Base-by-base conservation (phyloP, 768 basidiomycete genomes). In the Coprinopsis strossmayeri region DNA sequence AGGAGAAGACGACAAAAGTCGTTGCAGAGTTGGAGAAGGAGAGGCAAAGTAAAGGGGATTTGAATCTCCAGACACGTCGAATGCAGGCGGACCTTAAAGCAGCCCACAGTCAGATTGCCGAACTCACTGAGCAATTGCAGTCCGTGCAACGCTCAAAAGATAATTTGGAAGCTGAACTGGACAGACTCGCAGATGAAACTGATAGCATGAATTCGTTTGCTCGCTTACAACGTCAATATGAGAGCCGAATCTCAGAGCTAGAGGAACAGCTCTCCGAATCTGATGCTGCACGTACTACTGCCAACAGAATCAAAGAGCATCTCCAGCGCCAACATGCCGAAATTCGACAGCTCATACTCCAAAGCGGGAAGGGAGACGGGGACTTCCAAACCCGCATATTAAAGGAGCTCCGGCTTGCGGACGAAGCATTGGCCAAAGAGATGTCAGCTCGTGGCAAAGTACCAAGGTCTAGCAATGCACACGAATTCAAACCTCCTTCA, bases 291-390 rank as follows among this genome's bases (percentile, higher is more conserved):
- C 71, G 74, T 45, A 58, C 67, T 2, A 76, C 74, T 23, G 74
- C 75, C 2, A 63, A 73, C 2, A 74, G 72, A 53, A 81, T 86
- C 55, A 77, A 73, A 55, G 78, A 79, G 30, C 78, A 74, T 39
- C 74, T 87, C 25, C 79, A 81, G 55, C 74, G 73, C 13, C 84
- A 87, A 46, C 84, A 86, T 57, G 74, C 75, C n/a, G 85, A 88
- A 52, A 76, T 88, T 34, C 78, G 84, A 3, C 70, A 77, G n/a
- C 68, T 87, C 20, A 76, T 87, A 46, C 69, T 77, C 66, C 69
- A 69, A 38, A 75, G 72, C 43, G 72, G 72, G 10, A 75, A 81
- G 7, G 70, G 73, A 30, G 85, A 86, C 51, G 74, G 75, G 27
- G 66, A 72, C 3, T 82, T 87, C 71, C 79, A 82, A 43, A 67